A percentile compares a stretch with the other conserved stretches of the same genome.
Evolutionary conservation across 148 eudicot genomes (phyloP).

Genomic region (Nyssa sinensis): DNA sequence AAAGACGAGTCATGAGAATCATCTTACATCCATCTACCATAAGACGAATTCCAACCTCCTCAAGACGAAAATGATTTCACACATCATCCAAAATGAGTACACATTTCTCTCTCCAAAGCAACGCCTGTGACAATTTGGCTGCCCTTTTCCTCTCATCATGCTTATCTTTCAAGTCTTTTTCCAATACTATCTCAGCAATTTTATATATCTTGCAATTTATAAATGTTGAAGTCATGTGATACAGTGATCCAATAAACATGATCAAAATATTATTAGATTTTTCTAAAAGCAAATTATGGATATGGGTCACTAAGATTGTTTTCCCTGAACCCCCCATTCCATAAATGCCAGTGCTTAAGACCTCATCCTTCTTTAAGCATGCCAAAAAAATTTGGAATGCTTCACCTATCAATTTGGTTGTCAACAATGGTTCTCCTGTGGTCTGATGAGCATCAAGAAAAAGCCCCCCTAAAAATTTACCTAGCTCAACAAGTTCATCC

Average conservation of each 20-base stretch:
- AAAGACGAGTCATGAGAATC: slow-evolving; percentile 1
- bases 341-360: slow-evolving; percentile 17
- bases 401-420: too few relatives aligned
- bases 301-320: slow-evolving; percentile 10
- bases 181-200: too few relatives aligned
- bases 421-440: too few relatives aligned
- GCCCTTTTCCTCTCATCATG: too few relatives aligned
- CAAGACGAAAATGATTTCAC: slow-evolving; percentile 10
- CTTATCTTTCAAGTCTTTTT: too few relatives aligned
- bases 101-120: background rate
- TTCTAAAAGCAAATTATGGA: background rate
- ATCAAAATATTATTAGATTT: background rate
- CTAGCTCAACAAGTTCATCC: slow-evolving; percentile 5
- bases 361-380: background rate
- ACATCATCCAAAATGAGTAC: slow-evolving; percentile 21
- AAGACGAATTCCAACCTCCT: slow-evolving; percentile 13
- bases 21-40: slow-evolving; percentile 11
- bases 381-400: slow-evolving; percentile 8
- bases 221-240: background rate
- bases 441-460: background rate
- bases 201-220: too few relatives aligned
- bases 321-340: slow-evolving; percentile 30
- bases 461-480: slow-evolving; percentile 11
- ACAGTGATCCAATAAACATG: background rate
- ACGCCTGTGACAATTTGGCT: too few relatives aligned